phyloP scores from a whole-genome alignment of 345 rosid species.

The Cochlearia excelsa region DNA sequence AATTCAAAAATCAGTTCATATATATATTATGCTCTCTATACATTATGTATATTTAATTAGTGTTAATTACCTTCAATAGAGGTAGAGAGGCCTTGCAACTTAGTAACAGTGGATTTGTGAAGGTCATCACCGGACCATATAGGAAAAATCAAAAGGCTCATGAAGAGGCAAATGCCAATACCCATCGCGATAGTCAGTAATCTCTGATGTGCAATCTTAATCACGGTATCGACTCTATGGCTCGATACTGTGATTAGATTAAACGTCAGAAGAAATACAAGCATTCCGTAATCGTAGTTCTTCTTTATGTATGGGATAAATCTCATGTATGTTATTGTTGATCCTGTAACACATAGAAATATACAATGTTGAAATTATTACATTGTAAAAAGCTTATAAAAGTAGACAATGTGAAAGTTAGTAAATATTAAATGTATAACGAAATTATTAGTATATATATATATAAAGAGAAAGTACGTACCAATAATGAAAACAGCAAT shows the following conservation, averaged over 20 bases:
- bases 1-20: no score
- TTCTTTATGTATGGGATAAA: slow-evolving; percentile 79
- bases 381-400: not conserved
- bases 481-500: slow-evolving; percentile 59
- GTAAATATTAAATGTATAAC: no score
- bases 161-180: slow-evolving; percentile 64
- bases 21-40: not conserved
- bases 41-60: no score
- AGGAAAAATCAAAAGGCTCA: slow-evolving; percentile 65
- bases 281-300: slow-evolving; percentile 78
- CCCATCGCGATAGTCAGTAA: slow-evolving; percentile 69
- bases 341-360: slow-evolving; percentile 43
- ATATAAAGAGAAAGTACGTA: slow-evolving; percentile 21
- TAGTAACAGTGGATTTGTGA: slow-evolving; percentile 55
- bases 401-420: no score
- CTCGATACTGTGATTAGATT: slow-evolving; percentile 81
- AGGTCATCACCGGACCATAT: slow-evolving; percentile 89
- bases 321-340: slow-evolving; percentile 63
- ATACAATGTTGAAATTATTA: not conserved
- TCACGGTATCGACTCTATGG: slow-evolving; percentile 50
- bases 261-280: slow-evolving; percentile 80
- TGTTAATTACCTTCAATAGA: slow-evolving; percentile 54
- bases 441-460: no score
- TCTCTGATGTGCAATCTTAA: slow-evolving; percentile 58
- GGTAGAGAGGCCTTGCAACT: slow-evolving; percentile 67